Conservation (phyloP, 805 yeast species). For the Sugiyamaella smithiae region DNA sequence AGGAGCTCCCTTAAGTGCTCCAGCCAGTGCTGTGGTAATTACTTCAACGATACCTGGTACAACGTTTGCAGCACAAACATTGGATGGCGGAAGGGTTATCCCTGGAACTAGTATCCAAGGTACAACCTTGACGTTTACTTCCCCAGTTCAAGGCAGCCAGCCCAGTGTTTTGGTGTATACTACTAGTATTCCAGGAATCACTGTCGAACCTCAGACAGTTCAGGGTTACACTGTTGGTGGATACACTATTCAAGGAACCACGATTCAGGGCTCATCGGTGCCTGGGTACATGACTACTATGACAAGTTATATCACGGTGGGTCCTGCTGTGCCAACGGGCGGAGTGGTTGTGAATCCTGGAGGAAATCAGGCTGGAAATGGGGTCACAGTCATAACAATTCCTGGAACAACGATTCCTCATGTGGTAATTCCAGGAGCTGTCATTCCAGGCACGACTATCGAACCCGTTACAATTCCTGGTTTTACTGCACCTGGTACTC, state of each 20-base stretch:
- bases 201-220: slow-evolving; percentile 11
- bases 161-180: slow-evolving; percentile 1
- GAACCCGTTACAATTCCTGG: slow-evolving; percentile 17
- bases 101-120: slow-evolving; percentile 13
- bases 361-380: not conserved
- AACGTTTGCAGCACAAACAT: slow-evolving; percentile 7
- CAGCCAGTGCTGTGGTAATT: slow-evolving; percentile 6
- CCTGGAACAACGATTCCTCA: slow-evolving; percentile 26
- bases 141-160: not conserved
- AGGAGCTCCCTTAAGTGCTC: not conserved
- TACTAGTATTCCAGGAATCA: slow-evolving; percentile 11
- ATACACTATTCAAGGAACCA: slow-evolving; percentile 18
- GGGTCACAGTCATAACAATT: slow-evolving; percentile 5
- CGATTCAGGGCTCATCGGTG: slow-evolving; percentile 19
- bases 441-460: slow-evolving; percentile 17
- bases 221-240: slow-evolving; percentile 7
- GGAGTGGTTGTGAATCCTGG: not conserved
- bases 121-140: slow-evolving; percentile 8
- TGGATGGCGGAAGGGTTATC: slow-evolving; percentile 9
- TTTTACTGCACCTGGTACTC: slow-evolving; percentile 21
- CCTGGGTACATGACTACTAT: slow-evolving; percentile 17
- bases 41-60: slow-evolving; percentile 14
- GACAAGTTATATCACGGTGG: slow-evolving; percentile 4
- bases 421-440: slow-evolving; percentile 22
- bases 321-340: not conserved